Percentiles rank a stretch among this genome's conserved stretches.
These are phyloP conservation scores for Miamiensis avidus DNA, from an alignment of 169 alveolate species.

Conservation along the genomic window DNA sequence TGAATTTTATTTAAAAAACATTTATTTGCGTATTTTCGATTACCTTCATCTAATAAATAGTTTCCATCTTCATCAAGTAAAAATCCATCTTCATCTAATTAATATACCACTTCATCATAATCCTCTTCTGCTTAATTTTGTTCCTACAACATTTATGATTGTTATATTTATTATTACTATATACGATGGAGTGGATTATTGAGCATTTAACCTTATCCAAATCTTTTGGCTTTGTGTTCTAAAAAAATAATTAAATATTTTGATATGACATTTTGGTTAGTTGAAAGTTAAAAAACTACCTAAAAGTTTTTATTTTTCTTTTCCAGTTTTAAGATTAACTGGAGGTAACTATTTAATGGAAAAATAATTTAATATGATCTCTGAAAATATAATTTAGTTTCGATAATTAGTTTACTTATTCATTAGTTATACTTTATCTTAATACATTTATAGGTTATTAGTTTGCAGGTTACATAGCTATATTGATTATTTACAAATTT, in stretches of 20 bases:
- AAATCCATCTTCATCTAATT: constrained; percentile 39
- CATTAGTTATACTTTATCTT: not conserved
- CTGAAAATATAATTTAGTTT: no score
- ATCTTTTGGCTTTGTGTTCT: no score
- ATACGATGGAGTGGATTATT: no score
- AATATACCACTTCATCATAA: constrained; percentile 25
- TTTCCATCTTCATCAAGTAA: constrained; percentile 35
- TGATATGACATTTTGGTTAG: no score
- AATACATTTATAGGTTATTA: no score
- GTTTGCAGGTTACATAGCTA: not conserved
- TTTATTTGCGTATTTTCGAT: no score
- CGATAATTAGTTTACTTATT: not conserved
- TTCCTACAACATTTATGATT: not conserved
- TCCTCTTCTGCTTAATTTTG: not conserved
- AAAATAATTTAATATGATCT: no score
- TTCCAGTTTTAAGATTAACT: not conserved
- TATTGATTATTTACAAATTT: no score
- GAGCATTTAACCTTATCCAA: no score
- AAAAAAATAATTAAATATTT: no score
- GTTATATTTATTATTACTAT: no score
- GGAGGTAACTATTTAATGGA: not conserved
- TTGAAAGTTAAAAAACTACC: not conserved
- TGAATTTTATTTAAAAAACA: no score
- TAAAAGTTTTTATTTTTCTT: not conserved
- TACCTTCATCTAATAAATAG: constrained; percentile 28